These are phyloP conservation scores for Colletotrichum lupini DNA, from an alignment of 2,329 filamentous ascomycete genomes.

Conservation along the genomic window DNA sequence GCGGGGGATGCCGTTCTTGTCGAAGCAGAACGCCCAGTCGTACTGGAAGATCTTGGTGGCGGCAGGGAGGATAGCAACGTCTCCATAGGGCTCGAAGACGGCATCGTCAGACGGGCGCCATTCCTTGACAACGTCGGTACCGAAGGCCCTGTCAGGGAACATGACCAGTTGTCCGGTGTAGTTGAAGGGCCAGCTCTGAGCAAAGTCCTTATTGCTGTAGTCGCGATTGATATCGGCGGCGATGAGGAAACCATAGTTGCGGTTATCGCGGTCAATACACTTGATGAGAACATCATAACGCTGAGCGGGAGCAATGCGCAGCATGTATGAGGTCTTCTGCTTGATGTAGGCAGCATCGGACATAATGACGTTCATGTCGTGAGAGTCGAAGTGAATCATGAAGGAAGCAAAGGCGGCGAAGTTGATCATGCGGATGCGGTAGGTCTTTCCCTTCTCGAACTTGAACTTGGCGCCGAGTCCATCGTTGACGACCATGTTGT, in stretches of 20 bases:
- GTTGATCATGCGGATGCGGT: slow-evolving; percentile 59
- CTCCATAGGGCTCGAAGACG: slow-evolving; percentile 66
- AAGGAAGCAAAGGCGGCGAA: slow-evolving; percentile 55
- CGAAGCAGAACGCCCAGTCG: slow-evolving; percentile 66
- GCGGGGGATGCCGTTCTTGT: slow-evolving; percentile 71
- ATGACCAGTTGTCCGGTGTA: slow-evolving; percentile 57
- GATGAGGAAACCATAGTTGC: slow-evolving; percentile 57
- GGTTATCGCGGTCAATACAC: slow-evolving; percentile 48
- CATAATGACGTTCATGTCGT: slow-evolving; percentile 58
- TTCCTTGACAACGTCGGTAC: slow-evolving; percentile 44
- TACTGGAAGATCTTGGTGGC: slow-evolving; percentile 68
- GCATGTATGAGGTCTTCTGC: slow-evolving; percentile 47
- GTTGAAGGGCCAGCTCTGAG: slow-evolving; percentile 49
- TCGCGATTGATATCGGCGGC: slow-evolving; percentile 57
- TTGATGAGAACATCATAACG: slow-evolving; percentile 59
- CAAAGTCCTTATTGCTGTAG: slow-evolving; percentile 43
- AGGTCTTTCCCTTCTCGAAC: slow-evolving; percentile 55
- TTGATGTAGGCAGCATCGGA: slow-evolving; percentile 55
- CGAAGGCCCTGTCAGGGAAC: slow-evolving; percentile 43
- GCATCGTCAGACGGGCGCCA: slow-evolving; percentile 72
- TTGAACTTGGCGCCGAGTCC: slow-evolving; percentile 49
- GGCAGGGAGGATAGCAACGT: slow-evolving; percentile 58
- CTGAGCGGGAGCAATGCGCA: slow-evolving; percentile 56
- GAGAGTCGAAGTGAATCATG: slow-evolving; percentile 56
- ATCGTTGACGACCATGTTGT: slow-evolving; percentile 56